A percentile compares a stretch with the other conserved stretches of the same genome.
phyloP scores from a whole-genome alignment of 164 flowering plant genomes.

The Platanus orientalis region DNA sequence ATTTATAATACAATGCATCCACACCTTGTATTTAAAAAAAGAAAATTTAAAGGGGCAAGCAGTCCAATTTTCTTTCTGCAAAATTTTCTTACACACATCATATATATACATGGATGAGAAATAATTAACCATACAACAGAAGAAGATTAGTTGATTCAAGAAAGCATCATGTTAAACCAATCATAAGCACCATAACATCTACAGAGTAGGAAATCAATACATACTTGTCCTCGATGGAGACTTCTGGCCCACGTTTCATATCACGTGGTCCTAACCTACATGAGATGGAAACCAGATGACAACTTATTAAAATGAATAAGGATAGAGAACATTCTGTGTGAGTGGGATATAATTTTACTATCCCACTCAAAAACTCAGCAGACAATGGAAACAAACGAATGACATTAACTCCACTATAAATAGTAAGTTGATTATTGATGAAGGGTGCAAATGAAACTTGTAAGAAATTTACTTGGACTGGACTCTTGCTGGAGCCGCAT shows the following conservation, averaged over 20 bases:
- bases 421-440: background rate
- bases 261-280: slow-evolving; percentile 47
- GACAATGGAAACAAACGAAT: background rate
- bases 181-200: background rate
- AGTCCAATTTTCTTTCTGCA: too few relatives aligned
- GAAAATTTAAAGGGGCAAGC: too few relatives aligned
- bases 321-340: too few relatives aligned
- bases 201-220: slow-evolving; percentile 12
- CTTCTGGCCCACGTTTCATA: slow-evolving; percentile 43
- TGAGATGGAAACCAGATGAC: slow-evolving; percentile 4
- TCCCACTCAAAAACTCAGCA: too few relatives aligned
- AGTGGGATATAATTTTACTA: too few relatives aligned
- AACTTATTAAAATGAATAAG: background rate
- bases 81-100: too few relatives aligned
- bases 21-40: too few relatives aligned
- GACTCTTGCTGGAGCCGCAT: slow-evolving; percentile 79
- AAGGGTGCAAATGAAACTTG: background rate
- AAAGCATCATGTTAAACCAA: background rate
- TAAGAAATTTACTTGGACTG: slow-evolving; percentile 49
- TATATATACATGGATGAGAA: too few relatives aligned
- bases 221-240: slow-evolving; percentile 63
- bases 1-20: too few relatives aligned
- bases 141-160: background rate
- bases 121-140: background rate
- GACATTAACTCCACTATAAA: background rate